These are phyloP conservation scores for Knufia fluminis DNA, from an alignment of 2,329 filamentous ascomycete genomes.

Conservation along the genomic window DNA sequence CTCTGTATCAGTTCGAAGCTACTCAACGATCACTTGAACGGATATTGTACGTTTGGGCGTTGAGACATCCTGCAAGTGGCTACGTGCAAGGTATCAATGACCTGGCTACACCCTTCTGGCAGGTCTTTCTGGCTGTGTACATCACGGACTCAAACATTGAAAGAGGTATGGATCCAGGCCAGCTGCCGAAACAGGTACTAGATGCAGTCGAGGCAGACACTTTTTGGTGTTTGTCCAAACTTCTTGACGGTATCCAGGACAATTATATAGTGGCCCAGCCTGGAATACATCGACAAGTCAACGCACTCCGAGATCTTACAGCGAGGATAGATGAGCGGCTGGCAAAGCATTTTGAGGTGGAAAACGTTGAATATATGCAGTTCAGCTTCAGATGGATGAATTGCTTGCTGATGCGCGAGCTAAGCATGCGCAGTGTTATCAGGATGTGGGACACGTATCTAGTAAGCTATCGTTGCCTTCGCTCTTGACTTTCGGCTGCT, in stretches of 20 bases:
- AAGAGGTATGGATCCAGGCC: conserved; percentile 90
- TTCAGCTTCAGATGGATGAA: conserved; percentile 99
- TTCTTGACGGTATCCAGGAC: conserved; percentile 97
- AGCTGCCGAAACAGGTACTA: conserved; percentile 78
- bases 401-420: conserved; percentile 92
- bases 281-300: conserved; percentile 89
- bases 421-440: conserved; percentile 92
- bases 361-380: conserved; percentile 96
- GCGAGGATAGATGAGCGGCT: conserved; percentile 76
- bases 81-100: conserved; percentile 99
- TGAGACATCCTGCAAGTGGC: conserved; percentile 90
- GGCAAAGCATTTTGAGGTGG: conserved; percentile 78
- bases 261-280: conserved; percentile 98
- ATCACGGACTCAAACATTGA: conserved; percentile 91
- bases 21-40: conserved; percentile 90
- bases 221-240: conserved; percentile 96
- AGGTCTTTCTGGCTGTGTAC: conserved; percentile 90
- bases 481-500: conserved; percentile 10
- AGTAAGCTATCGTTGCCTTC: conserved; percentile 46
- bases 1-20: conserved; percentile 89
- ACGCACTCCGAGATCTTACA: conserved; percentile 78
- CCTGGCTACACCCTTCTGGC: conserved; percentile 93
- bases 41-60: conserved; percentile 95
- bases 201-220: conserved; percentile 96
- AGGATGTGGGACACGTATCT: conserved; percentile 99